Conservation (phyloP, 2,329 filamentous ascomycete species). For the Ophiocordyceps australis region DNA sequence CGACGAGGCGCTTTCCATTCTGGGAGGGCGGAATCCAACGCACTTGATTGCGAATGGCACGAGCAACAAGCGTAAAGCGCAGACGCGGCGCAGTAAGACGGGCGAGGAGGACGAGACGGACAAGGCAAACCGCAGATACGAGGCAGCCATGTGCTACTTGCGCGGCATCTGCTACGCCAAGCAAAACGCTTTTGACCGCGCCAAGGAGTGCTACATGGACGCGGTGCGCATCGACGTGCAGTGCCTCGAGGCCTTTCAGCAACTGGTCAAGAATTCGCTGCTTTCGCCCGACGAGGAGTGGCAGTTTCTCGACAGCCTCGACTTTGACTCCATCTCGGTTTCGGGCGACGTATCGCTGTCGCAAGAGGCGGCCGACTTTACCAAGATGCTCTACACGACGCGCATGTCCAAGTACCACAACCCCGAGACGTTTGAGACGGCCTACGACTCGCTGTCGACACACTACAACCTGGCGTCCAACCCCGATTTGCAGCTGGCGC, state of each 20-base stretch:
- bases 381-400: slow-evolving; percentile 90
- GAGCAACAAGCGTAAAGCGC: slow-evolving; percentile 19
- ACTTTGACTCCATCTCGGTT: slow-evolving; percentile 70
- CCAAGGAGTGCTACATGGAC: slow-evolving; percentile 97
- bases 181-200: slow-evolving; percentile 90
- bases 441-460: slow-evolving; percentile 78
- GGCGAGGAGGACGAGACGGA: slow-evolving; percentile 42
- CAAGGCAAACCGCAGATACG: slow-evolving; percentile 60
- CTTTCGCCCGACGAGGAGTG: slow-evolving; percentile 83
- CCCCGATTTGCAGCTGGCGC: slow-evolving; percentile 75
- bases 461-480: slow-evolving; percentile 82
- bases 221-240: slow-evolving; percentile 93
- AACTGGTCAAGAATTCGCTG: slow-evolving; percentile 90
- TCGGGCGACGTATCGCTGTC: slow-evolving; percentile 45
- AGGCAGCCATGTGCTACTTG: slow-evolving; percentile 94
- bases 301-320: slow-evolving; percentile 69
- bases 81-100: slow-evolving; percentile 12
- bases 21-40: slow-evolving; percentile 87
- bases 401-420: slow-evolving; percentile 90
- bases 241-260: slow-evolving; percentile 95
- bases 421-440: slow-evolving; percentile 62
- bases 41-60: slow-evolving; percentile 53
- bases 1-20: slow-evolving; percentile 69
- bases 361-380: slow-evolving; percentile 84
- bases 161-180: slow-evolving; percentile 89